Conservation (phyloP, 148 eudicot species). For the Dysphania ambrosioides region DNA sequence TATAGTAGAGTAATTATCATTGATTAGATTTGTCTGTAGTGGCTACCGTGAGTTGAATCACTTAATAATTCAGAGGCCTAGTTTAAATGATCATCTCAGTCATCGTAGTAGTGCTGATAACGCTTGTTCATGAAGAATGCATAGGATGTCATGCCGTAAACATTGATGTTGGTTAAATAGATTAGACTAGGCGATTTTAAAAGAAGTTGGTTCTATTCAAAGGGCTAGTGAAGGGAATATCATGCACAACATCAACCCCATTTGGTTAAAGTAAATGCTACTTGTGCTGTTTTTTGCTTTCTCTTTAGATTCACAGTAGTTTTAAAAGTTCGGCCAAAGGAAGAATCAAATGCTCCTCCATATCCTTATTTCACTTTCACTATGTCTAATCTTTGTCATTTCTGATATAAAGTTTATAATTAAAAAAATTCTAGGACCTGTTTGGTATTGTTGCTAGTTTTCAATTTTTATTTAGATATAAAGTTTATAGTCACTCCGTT, state of each 20-base stretch:
- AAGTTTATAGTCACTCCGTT: too few relatives aligned
- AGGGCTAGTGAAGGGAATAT: slow-evolving; percentile 1
- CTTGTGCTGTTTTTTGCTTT: slow-evolving; percentile 23
- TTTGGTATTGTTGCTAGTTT: too few relatives aligned
- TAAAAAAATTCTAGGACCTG: too few relatives aligned
- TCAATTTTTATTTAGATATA: too few relatives aligned
- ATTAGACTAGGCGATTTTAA: background rate
- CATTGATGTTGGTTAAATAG: background rate
- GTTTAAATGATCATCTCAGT: background rate
- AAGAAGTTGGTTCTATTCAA: slow-evolving; percentile 7
- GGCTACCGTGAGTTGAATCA: background rate
- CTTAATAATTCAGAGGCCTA: background rate
- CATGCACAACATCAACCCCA: slow-evolving; percentile 5
- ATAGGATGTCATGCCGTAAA: background rate
- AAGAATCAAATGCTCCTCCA: slow-evolving; percentile 28
- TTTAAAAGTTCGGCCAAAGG: background rate
- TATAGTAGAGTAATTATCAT: too few relatives aligned
- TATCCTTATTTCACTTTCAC: slow-evolving; percentile 21
- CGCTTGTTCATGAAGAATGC: slow-evolving; percentile 5
- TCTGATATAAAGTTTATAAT: background rate
- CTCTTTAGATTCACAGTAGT: slow-evolving; percentile 17
- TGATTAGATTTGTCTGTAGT: too few relatives aligned
- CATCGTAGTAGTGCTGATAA: background rate
- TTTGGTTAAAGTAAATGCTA: slow-evolving; percentile 13
- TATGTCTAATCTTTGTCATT: slow-evolving; percentile 14